Evolutionary conservation across 495 filamentous ascomycete genomes (phyloP).

Genomic region (Entonaema liquescens): DNA sequence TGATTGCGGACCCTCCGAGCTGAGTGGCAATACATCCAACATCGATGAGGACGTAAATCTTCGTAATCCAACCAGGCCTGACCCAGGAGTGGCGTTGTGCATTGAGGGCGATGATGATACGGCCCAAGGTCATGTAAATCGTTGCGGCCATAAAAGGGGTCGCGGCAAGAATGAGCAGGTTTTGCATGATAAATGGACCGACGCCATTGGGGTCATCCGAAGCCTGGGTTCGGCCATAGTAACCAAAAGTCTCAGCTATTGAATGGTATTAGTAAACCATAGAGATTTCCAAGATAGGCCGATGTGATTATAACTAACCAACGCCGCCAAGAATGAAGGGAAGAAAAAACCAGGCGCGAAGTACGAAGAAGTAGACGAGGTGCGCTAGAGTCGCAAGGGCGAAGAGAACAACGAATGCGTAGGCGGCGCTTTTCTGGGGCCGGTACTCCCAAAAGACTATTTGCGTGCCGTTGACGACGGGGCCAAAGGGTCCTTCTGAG

Average conservation of each 20-base stretch:
- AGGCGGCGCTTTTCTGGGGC: slow-evolving; percentile 57
- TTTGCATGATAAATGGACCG: slow-evolving; percentile 15
- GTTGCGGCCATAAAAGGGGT: slow-evolving; percentile 15
- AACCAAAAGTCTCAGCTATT: slow-evolving; percentile 58
- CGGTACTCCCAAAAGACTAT: slow-evolving; percentile 56
- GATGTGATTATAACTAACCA: slow-evolving; percentile 35
- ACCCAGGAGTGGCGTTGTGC: not conserved
- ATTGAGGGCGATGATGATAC: not conserved
- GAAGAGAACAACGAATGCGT: slow-evolving; percentile 60
- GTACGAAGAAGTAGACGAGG: slow-evolving; percentile 53
- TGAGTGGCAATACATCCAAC: not conserved
- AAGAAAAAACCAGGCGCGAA: slow-evolving; percentile 45
- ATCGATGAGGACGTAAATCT: slow-evolving; percentile 8
- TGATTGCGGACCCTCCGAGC: not conserved
- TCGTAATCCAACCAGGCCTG: not conserved
- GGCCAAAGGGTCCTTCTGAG: slow-evolving; percentile 23
- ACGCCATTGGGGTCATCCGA: slow-evolving; percentile 19
- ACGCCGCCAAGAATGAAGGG: slow-evolving; percentile 45
- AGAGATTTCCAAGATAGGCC: not conserved
- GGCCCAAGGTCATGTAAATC: slow-evolving; percentile 6
- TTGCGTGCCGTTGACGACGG: slow-evolving; percentile 26
- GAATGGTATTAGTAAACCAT: not conserved
- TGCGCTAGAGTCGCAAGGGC: slow-evolving; percentile 53
- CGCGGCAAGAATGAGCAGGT: slow-evolving; percentile 10
- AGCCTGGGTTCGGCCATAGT: slow-evolving; percentile 58